A percentile compares a stretch with the other conserved stretches of the same genome.
These are phyloP conservation scores for Arthrocladium fulminans DNA, from an alignment of 2,329 filamentous ascomycete species.

Conservation along the genomic window DNA sequence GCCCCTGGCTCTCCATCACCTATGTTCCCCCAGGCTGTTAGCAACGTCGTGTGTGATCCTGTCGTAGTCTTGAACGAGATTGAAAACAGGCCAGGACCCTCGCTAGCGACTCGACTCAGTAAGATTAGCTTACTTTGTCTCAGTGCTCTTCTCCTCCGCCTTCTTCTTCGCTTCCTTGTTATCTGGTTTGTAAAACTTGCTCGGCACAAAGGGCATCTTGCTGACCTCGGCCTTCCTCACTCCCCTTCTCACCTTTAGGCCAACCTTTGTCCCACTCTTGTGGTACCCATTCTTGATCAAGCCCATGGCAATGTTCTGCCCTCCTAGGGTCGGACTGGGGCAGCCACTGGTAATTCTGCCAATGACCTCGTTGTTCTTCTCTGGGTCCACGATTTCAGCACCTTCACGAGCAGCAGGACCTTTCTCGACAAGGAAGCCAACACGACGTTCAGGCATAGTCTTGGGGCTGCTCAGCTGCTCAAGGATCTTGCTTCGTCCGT, in stretches of 20 bases:
- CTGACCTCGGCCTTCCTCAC: conserved; percentile 64
- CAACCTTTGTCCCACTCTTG: conserved; percentile 73
- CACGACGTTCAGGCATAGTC: conserved; percentile 60
- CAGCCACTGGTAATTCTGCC: conserved; percentile 82
- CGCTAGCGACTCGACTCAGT: too few relatives aligned
- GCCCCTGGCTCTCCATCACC: too few relatives aligned
- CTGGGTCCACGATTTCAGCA: conserved; percentile 59
- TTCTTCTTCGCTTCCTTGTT: conserved; percentile 8
- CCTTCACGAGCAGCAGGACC: conserved; percentile 87
- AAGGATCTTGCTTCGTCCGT: conserved; percentile 71
- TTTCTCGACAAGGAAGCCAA: conserved; percentile 68
- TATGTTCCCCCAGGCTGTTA: too few relatives aligned
- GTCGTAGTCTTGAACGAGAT: too few relatives aligned
- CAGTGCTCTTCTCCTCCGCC: background rate
- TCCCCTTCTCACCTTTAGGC: conserved; percentile 68
- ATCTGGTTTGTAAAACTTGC: conserved; percentile 58
- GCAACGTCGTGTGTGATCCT: too few relatives aligned
- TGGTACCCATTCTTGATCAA: conserved; percentile 75
- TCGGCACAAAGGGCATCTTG: conserved; percentile 82
- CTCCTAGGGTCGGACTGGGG: conserved; percentile 71
- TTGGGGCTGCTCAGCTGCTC: conserved; percentile 56
- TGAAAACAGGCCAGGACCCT: too few relatives aligned
- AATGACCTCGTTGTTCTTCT: conserved; percentile 52
- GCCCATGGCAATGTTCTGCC: conserved; percentile 90
- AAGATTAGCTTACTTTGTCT: too few relatives aligned